Percentiles rank a stretch among this genome's conserved stretches.
These are phyloP conservation scores for Zygosaccharomyces sapae DNA, from an alignment of 1,139 yeast genomes.

Conservation along the genomic window DNA sequence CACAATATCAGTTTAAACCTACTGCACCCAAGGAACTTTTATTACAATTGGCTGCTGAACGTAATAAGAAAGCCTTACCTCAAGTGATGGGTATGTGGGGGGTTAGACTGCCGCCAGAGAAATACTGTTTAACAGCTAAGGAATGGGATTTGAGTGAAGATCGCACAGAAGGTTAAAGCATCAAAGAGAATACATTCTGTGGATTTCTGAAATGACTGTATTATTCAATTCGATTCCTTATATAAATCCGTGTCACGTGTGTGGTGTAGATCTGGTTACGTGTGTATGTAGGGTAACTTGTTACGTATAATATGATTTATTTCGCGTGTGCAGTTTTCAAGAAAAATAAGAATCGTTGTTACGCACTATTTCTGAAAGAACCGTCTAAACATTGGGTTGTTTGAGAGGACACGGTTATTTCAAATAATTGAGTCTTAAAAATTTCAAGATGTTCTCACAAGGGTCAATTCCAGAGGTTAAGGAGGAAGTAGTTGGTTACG, in stretches of 20 bases:
- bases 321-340: not conserved
- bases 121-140: constrained; percentile 73
- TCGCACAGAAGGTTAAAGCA: constrained; percentile 4
- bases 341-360: not conserved
- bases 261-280: not conserved
- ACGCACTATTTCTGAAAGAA: not conserved
- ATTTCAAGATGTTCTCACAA: constrained; percentile 39
- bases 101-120: constrained; percentile 91
- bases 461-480: constrained; percentile 53
- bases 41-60: constrained; percentile 84
- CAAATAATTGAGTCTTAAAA: not conserved
- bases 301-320: not conserved
- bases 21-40: constrained; percentile 83
- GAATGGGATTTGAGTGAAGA: constrained; percentile 31
- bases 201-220: not conserved
- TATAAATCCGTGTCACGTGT: not conserved
- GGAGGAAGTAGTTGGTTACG: constrained; percentile 48
- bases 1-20: constrained; percentile 92
- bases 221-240: not conserved
- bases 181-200: not conserved
- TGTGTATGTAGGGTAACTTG: not conserved
- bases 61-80: constrained; percentile 85
- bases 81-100: constrained; percentile 93
- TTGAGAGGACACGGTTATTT: not conserved
- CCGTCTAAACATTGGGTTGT: not conserved